Conservation (phyloP, 1,139 yeast genomes). For the Ogataea hybrid region DNA sequence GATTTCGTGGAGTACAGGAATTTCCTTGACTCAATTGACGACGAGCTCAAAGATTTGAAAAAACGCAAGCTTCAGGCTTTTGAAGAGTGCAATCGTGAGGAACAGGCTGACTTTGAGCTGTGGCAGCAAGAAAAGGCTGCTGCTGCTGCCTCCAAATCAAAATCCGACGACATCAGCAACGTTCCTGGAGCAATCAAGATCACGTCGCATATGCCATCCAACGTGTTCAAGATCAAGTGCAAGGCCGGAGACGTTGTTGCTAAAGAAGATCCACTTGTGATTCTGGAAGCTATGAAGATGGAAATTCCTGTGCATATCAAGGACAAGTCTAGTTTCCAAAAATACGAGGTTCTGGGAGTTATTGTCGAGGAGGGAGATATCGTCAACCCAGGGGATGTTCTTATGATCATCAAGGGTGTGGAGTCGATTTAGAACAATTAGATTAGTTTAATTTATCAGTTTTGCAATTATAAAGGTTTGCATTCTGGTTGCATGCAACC, state of each 20-base stretch:
- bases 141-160: constrained; percentile 27
- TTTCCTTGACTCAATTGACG: constrained; percentile 31
- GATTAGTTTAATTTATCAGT: no score
- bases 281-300: constrained; percentile 48
- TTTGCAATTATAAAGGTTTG: no score
- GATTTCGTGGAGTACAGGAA: constrained; percentile 33
- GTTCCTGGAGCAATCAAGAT: constrained; percentile 33
- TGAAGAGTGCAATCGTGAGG: constrained; percentile 25
- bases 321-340: constrained; percentile 24
- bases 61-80: constrained; percentile 27
- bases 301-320: constrained; percentile 38
- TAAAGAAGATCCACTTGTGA: constrained; percentile 35
- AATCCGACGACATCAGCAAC: constrained; percentile 23
- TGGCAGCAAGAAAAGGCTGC: constrained; percentile 34
- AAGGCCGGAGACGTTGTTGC: constrained; percentile 34
- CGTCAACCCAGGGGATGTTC: constrained; percentile 33
- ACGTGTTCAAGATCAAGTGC: constrained; percentile 33
- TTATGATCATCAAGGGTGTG: constrained; percentile 14
- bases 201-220: constrained; percentile 34
- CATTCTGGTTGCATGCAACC: no score
- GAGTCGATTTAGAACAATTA: background rate
- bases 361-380: constrained; percentile 37
- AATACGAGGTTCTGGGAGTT: constrained; percentile 29
- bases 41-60: constrained; percentile 27
- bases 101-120: constrained; percentile 26